Percentiles rank a stretch among this genome's conserved stretches.
Conservation (phyloP, 441 rosid species). For the Croton laevigatus region DNA sequence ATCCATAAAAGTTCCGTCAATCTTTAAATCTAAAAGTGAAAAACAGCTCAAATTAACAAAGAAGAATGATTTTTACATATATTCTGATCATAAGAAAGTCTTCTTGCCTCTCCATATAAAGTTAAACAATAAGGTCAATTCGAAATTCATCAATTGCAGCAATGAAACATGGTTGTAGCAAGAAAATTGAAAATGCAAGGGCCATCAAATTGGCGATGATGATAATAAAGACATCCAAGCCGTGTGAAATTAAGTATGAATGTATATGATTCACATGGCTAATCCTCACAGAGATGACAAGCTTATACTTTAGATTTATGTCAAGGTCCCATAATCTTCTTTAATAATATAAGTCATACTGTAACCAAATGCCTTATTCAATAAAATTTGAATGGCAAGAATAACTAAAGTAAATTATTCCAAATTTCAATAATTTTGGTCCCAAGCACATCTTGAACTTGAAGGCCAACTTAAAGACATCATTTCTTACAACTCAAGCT, state of each 20-base stretch:
- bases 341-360: neutral
- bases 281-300: neutral
- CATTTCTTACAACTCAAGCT: too few relatives aligned
- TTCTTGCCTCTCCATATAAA: neutral
- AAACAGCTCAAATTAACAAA: slow-evolving; percentile 1
- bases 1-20: slow-evolving; percentile 50
- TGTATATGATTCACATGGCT: neutral
- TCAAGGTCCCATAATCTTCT: neutral
- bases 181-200: neutral
- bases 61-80: neutral
- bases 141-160: neutral
- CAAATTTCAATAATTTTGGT: neutral
- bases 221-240: neutral
- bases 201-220: neutral
- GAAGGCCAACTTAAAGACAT: neutral
- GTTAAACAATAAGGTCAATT: neutral
- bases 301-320: too few relatives aligned
- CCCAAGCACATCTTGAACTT: neutral
- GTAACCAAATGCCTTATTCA: neutral
- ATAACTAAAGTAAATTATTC: neutral
- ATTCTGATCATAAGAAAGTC: neutral
- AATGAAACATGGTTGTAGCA: neutral
- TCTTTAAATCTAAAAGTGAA: neutral
- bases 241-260: neutral
- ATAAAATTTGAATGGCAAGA: neutral